A percentile compares a stretch with the other conserved stretches of the same genome.
Conservation (phyloP, 2,329 filamentous ascomycete species). For the Penicillium sp. region DNA sequence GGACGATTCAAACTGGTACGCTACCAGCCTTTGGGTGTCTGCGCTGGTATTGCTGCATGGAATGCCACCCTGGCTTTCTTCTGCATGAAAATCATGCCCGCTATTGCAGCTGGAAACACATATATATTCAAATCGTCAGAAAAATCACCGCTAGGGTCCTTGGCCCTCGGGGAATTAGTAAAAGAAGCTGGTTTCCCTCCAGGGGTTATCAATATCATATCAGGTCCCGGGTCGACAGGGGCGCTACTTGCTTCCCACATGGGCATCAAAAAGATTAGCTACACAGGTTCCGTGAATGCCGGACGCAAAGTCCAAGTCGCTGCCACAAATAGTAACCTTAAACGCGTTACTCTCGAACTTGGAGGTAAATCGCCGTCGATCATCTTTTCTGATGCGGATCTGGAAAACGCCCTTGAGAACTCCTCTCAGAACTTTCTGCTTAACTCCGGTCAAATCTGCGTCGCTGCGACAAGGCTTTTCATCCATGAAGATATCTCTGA, state of each 20-base stretch:
- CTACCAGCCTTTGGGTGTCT: conserved; percentile 2
- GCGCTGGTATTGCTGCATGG: conserved; percentile 2
- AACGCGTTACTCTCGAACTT: conserved; percentile 2
- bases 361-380: neutral
- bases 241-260: conserved; percentile 1
- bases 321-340: neutral
- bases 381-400: neutral
- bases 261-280: neutral
- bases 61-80: conserved; percentile 1
- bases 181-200: conserved; percentile 1
- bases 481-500: neutral
- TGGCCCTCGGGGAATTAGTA: neutral
- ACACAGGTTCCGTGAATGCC: neutral
- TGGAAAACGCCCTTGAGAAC: neutral
- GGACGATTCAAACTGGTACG: conserved; percentile 2
- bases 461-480: neutral
- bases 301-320: conserved; percentile 2
- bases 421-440: neutral
- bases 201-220: conserved; percentile 1
- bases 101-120: neutral
- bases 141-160: neutral
- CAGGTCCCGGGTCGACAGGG: conserved; percentile 1
- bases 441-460: neutral
- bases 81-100: neutral
- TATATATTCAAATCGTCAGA: conserved; percentile 3